Evolutionary conservation across 2,329 filamentous ascomycete genomes (phyloP).

Genomic region (Akanthomyces dipterigenus): DNA sequence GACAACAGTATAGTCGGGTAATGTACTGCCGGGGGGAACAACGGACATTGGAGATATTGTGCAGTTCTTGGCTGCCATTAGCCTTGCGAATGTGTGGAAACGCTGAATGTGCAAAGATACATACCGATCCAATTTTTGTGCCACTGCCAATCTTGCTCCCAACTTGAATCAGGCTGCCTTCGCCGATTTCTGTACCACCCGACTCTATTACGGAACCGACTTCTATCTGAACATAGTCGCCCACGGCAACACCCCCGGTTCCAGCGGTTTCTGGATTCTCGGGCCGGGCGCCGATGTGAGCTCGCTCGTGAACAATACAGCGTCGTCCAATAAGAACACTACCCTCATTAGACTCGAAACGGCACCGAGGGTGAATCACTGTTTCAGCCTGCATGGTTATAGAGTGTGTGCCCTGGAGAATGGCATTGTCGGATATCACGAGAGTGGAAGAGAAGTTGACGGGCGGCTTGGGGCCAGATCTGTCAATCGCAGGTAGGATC

Average conservation of each 20-base stretch:
- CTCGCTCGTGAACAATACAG: constrained; percentile 72
- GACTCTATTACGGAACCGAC: constrained; percentile 54
- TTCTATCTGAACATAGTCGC: constrained; percentile 57
- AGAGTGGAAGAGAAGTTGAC: constrained; percentile 55
- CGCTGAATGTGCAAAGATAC: constrained; percentile 20
- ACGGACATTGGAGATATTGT: constrained; percentile 61
- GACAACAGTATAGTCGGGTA: constrained; percentile 63
- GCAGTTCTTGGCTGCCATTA: constrained; percentile 48
- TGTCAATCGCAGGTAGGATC: constrained; percentile 45
- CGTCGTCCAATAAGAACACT: constrained; percentile 74
- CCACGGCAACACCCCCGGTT: constrained; percentile 46
- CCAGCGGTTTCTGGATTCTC: constrained; percentile 19
- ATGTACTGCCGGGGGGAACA: constrained; percentile 47
- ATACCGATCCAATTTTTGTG: constrained; percentile 56
- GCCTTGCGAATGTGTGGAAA: constrained; percentile 11
- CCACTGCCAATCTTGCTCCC: constrained; percentile 53
- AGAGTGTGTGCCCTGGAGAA: constrained; percentile 63
- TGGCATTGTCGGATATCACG: constrained; percentile 55
- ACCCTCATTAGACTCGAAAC: constrained; percentile 70
- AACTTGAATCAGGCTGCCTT: constrained; percentile 54
- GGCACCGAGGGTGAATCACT: constrained; percentile 79
- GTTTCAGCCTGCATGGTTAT: constrained; percentile 73
- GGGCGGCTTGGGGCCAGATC: constrained; percentile 52
- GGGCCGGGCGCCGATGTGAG: constrained; percentile 44
- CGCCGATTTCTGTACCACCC: constrained; percentile 54